A percentile compares a stretch with the other conserved stretches of the same genome.
Evolutionary conservation across 192 early-diverging fungal genomes (phyloP).

Genomic region (Mortierella hygrophila): DNA sequence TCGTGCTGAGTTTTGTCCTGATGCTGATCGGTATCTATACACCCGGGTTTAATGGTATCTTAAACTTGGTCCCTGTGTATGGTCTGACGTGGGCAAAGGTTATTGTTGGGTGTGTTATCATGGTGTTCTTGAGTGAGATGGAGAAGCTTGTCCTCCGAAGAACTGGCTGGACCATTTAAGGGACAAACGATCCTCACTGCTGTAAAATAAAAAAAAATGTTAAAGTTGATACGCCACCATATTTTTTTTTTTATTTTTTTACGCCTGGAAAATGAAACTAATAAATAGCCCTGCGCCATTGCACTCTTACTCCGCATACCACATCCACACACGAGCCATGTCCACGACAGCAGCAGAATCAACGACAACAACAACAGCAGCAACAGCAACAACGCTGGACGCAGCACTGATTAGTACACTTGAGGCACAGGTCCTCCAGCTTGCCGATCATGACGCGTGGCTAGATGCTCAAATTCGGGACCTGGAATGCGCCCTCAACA

Average conservation of each 20-base stretch:
- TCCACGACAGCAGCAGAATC: background rate
- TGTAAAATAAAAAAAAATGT: background rate
- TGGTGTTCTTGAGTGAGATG: constrained; percentile 69
- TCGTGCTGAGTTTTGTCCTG: constrained; percentile 74
- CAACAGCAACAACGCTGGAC: background rate
- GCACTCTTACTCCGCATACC: background rate
- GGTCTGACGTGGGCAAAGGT: constrained; percentile 77
- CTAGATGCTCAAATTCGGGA: constrained; percentile 50
- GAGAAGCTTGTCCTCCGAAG: constrained; percentile 63
- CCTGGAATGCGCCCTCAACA: constrained; percentile 27
- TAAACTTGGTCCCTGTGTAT: constrained; percentile 59
- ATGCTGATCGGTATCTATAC: constrained; percentile 87
- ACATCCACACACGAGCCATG: background rate
- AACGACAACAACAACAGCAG: background rate
- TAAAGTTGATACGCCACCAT: background rate
- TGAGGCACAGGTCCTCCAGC: constrained; percentile 40
- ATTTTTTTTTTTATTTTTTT: background rate
- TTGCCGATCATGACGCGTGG: constrained; percentile 50
- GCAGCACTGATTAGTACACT: constrained; percentile 19
- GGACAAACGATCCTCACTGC: background rate
- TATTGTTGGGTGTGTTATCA: constrained; percentile 65
- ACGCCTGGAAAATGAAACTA: too few species aligned
- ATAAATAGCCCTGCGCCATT: too few species aligned
- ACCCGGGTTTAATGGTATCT: constrained; percentile 66
- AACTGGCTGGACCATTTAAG: constrained; percentile 42